Evolutionary conservation across 176 grass and related monocot species (phyloP), one percentile per base, ranked within the genome.

Genomic region (Avena atlantica): DNA sequence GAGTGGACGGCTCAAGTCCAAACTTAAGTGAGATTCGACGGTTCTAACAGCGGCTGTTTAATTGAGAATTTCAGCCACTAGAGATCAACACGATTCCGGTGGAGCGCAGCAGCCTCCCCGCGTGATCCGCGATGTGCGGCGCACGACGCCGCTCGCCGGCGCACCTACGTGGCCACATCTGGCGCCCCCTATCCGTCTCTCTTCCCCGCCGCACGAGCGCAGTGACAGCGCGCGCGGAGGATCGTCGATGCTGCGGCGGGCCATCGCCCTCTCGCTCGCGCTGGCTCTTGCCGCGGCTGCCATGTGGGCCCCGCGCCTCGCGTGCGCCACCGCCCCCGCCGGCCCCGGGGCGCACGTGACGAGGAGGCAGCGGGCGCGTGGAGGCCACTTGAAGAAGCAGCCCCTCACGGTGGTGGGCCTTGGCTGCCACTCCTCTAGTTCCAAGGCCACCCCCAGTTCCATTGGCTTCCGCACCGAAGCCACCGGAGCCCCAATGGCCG

Each of bases 401-500:
- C 31, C 19, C 19, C 31, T 60, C 31, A 14, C 5, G 49, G 24
- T 2, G 49, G 78, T 51, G 37, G 20, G n/a, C 37, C 59, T 25
- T 1, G 25, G 4, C 58, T n/a, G 70, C 76, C 76, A 37, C 71
- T 21, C 16, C 9, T 1, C 24, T 6, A 10, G 27, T 57, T 79
- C 53, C 25, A 84, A 42, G 9, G 48, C 21, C 42, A 79, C 12
- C 0, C 31, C 24, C 12, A 63, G 59, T 20, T 19, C 12, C 58
- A 16, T 1, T n/a, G 1, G 56, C 37, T 40, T 14, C 69, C 31
- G 76, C 47, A 0, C 49, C 12, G 24, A 50, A 27, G 61, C 42
- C 77, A 49, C 48, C 78, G 15, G 17, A 14, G 31, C 76, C 1
- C 47, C 59, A 74, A 94, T 92, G 89, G 76, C 63, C 71, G 24